These are phyloP conservation scores for Carex parvula DNA, from an alignment of 176 grass and related monocot genomes.

Conservation along the genomic window DNA sequence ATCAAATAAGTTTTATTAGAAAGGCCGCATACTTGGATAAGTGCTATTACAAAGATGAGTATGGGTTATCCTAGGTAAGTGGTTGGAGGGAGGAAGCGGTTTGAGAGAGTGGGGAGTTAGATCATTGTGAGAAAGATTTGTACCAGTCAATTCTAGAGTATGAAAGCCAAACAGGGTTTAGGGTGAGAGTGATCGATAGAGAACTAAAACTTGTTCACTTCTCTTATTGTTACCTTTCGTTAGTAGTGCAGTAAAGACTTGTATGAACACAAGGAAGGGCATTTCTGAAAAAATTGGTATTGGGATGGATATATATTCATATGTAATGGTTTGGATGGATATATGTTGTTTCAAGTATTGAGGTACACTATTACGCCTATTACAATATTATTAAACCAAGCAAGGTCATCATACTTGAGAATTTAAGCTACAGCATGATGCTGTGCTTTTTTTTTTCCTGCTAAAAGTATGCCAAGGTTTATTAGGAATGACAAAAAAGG, in stretches of 20 bases:
- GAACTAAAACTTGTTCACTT: not conserved
- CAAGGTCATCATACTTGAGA: not conserved
- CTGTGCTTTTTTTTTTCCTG: not conserved
- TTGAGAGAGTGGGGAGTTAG: not conserved
- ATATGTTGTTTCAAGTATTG: not conserved
- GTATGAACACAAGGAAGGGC: not conserved
- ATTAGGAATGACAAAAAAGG: not conserved
- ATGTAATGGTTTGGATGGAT: not conserved
- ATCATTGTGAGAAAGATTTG: not conserved
- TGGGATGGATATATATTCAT: not conserved
- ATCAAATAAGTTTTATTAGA: not conserved
- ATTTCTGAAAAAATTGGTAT: not conserved
- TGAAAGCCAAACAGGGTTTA: not conserved
- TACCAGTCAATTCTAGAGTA: not conserved
- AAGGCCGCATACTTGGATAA: not conserved
- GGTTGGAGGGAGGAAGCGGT: not conserved
- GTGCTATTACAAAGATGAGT: constrained; percentile 5
- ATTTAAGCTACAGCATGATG: not conserved
- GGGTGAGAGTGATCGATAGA: not conserved
- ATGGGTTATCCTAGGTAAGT: not conserved
- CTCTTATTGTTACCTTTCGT: not conserved
- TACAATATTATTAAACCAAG: not conserved
- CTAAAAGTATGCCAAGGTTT: not conserved
- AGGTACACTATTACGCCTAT: not conserved
- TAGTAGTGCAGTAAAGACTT: not conserved